phyloP scores from a whole-genome alignment of 345 rosid species.

The Nasturtium officinale region DNA sequence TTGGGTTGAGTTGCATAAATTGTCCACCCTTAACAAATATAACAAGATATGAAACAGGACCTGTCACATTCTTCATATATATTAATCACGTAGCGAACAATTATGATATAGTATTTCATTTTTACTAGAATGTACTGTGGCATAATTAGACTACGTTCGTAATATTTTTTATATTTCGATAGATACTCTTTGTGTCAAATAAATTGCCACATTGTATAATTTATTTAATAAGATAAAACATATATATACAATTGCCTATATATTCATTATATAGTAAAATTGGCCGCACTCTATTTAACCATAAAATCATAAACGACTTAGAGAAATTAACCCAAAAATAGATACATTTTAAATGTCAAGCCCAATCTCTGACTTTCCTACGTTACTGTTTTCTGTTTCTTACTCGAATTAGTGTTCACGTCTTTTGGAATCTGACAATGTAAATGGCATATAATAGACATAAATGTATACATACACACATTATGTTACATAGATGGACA shows the following conservation, averaged over 20 bases:
- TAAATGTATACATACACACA: neutral
- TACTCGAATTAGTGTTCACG: slow-evolving; percentile 30
- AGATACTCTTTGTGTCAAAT: neutral
- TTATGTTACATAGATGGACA: neutral
- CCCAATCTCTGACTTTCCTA: slow-evolving; percentile 30
- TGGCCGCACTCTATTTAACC: slow-evolving; percentile 2
- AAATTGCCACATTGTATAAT: neutral
- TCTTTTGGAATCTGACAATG: slow-evolving; percentile 34
- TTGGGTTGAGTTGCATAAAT: no score
- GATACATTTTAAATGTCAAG: slow-evolving; percentile 24
- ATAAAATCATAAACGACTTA: neutral
- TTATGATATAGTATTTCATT: neutral
- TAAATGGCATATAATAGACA: slow-evolving; percentile 24
- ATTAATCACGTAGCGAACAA: neutral
- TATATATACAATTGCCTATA: neutral
- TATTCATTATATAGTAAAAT: neutral
- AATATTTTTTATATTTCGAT: neutral
- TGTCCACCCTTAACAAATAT: neutral
- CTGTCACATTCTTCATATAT: neutral
- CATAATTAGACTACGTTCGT: neutral
- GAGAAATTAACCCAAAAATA: slow-evolving; percentile 6
- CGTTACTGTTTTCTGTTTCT: slow-evolving; percentile 16
- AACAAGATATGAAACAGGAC: slow-evolving; percentile 2
- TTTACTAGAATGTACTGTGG: neutral
- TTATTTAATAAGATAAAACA: neutral